These are phyloP conservation scores for Boletus huronensis DNA, from an alignment of 768 basidiomycete species.

Conservation along the genomic window DNA sequence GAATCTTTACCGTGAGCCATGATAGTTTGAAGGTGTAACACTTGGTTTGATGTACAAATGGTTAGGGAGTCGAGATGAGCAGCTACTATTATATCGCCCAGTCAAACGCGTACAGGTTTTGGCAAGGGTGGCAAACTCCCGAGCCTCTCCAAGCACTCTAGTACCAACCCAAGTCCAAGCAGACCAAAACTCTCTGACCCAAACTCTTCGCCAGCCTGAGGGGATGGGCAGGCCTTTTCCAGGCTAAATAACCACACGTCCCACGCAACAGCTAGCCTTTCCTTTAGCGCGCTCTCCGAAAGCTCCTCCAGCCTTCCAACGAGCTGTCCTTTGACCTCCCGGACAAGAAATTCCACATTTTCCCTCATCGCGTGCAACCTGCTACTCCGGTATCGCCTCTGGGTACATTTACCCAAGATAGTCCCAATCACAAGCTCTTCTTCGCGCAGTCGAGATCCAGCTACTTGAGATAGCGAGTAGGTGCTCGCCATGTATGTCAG, in stretches of 20 bases:
- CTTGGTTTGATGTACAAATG: background rate
- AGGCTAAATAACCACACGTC: slow-evolving; percentile 58
- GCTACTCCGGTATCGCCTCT: slow-evolving; percentile 56
- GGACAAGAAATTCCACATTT: slow-evolving; percentile 50
- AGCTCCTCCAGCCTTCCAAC: slow-evolving; percentile 30
- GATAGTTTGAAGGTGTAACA: background rate
- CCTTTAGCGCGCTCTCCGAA: slow-evolving; percentile 29
- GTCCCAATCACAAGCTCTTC: slow-evolving; percentile 74
- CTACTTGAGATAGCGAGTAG: slow-evolving; percentile 58
- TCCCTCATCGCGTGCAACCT: slow-evolving; percentile 61
- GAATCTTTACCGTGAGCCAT: slow-evolving; percentile 21
- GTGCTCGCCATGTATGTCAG: slow-evolving; percentile 67
- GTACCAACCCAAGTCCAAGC: slow-evolving; percentile 54
- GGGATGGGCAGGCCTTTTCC: slow-evolving; percentile 29
- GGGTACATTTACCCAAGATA: slow-evolving; percentile 66
- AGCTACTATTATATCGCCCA: background rate
- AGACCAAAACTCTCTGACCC: slow-evolving; percentile 67
- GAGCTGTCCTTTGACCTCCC: slow-evolving; percentile 42
- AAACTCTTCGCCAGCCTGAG: slow-evolving; percentile 28
- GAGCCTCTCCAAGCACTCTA: slow-evolving; percentile 53
- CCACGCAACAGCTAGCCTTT: slow-evolving; percentile 56
- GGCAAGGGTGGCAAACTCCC: slow-evolving; percentile 27
- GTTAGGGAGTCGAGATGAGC: background rate
- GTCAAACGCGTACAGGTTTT: slow-evolving; percentile 1
- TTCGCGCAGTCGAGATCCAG: slow-evolving; percentile 57